Evolutionary conservation across 2,329 filamentous ascomycete species (phyloP).

Genomic region (Cladosporium sp.): DNA sequence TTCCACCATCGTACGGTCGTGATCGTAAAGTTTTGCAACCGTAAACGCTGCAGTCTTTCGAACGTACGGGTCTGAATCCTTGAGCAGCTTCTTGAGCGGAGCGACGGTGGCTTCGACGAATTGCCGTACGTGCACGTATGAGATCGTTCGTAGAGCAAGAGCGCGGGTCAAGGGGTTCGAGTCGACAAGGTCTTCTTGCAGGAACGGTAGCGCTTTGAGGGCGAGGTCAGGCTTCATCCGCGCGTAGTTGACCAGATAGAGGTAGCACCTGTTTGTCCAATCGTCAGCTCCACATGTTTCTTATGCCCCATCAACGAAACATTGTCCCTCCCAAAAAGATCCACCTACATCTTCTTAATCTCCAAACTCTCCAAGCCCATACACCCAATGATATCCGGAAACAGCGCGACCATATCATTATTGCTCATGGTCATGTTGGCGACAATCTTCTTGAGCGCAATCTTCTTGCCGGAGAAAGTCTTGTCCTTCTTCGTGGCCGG

Average conservation of each 20-base stretch:
- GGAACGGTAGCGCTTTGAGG: constrained; percentile 81
- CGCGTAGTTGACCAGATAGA: constrained; percentile 96
- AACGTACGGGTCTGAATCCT: constrained; percentile 88
- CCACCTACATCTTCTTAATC: constrained; percentile 95
- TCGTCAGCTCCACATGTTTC: constrained; percentile 26
- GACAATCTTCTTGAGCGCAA: constrained; percentile 97
- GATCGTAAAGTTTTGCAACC: constrained; percentile 96
- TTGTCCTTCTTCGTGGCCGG: constrained; percentile 92
- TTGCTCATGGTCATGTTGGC: constrained; percentile 99
- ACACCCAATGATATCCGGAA: constrained; percentile 89
- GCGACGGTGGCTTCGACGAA: constrained; percentile 89
- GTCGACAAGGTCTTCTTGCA: constrained; percentile 92
- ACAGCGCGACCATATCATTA: constrained; percentile 97
- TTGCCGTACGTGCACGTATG: constrained; percentile 93
- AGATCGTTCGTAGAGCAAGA: constrained; percentile 88
- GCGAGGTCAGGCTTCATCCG: constrained; percentile 91
- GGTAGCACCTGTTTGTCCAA: constrained; percentile 69
- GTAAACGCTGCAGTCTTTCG: constrained; percentile 95
- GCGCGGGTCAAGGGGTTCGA: constrained; percentile 87
- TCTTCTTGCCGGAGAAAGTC: constrained; percentile 91
- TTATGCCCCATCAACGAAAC: background rate
- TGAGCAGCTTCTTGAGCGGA: constrained; percentile 75
- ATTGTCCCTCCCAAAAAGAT: background rate
- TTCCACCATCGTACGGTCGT: constrained; percentile 87
- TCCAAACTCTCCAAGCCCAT: constrained; percentile 94